Conservation (phyloP, 176 grass and related monocot species). For the Oryza meridionalis region DNA sequence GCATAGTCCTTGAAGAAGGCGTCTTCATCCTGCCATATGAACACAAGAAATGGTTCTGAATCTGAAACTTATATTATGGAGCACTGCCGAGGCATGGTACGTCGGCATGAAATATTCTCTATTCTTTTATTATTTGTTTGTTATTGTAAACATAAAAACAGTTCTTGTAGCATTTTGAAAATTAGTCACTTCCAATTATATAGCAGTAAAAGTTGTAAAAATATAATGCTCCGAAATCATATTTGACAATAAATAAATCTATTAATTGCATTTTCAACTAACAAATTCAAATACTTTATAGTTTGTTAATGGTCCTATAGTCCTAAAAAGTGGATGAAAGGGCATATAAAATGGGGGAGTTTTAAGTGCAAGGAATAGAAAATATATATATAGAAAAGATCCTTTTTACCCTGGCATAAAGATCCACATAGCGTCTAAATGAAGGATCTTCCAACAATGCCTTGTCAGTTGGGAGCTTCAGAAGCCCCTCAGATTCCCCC, state of each 20-base stretch:
- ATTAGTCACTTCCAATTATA: background rate
- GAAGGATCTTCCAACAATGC: slow-evolving; percentile 76
- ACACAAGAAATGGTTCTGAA: slow-evolving; percentile 26
- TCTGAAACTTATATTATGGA: slow-evolving; percentile 13
- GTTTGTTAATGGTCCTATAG: background rate
- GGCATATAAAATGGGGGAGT: background rate
- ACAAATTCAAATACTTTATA: background rate
- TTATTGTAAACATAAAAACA: background rate
- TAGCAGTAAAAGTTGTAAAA: background rate
- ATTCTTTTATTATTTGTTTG: background rate
- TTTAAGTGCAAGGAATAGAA: background rate
- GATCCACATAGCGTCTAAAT: slow-evolving; percentile 82
- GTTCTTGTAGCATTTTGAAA: background rate
- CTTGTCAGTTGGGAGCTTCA: slow-evolving; percentile 91
- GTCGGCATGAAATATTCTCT: background rate
- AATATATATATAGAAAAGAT: background rate
- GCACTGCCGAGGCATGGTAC: background rate
- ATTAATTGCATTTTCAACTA: background rate
- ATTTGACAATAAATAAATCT: background rate
- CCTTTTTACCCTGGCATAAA: slow-evolving; percentile 75
- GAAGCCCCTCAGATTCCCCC: slow-evolving; percentile 72
- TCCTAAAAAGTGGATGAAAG: background rate
- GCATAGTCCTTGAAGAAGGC: slow-evolving; percentile 87
- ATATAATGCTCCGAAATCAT: background rate
- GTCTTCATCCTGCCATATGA: slow-evolving; percentile 74